These are phyloP conservation scores for Globisporangium takayamanum DNA, from an alignment of 352 stramenopile species.

Conservation along the genomic window DNA sequence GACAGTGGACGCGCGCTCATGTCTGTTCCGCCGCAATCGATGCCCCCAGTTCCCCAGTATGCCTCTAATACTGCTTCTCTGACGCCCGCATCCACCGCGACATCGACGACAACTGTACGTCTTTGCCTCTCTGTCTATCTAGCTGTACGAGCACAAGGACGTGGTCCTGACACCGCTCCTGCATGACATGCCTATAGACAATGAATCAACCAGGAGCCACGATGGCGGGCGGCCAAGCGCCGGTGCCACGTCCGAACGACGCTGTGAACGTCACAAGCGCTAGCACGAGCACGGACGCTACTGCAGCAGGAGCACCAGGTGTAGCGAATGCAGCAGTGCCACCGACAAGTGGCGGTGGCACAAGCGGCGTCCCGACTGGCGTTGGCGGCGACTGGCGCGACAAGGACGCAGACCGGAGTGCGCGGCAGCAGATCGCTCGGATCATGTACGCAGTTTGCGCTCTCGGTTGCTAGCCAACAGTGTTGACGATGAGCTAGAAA, in stretches of 20 bases:
- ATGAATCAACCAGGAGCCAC: conserved; percentile 6
- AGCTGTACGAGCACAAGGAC: neutral
- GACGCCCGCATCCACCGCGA: conserved; percentile 21
- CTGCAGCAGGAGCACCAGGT: conserved; percentile 2
- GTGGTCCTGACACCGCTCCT: too few species aligned
- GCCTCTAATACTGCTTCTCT: conserved; percentile 33
- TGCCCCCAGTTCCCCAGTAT: conserved; percentile 73
- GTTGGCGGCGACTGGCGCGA: conserved; percentile 65
- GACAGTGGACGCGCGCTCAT: conserved; percentile 24
- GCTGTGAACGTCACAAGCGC: conserved; percentile 12
- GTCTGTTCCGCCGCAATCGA: conserved; percentile 60
- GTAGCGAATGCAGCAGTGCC: neutral
- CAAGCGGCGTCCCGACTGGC: neutral
- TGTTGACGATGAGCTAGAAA: neutral
- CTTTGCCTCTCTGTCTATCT: neutral
- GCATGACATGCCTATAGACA: neutral
- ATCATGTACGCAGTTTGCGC: conserved; percentile 66
- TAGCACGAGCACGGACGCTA: conserved; percentile 3
- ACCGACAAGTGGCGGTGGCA: conserved; percentile 12
- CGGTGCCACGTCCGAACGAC: conserved; percentile 8
- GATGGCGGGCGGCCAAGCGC: conserved; percentile 1
- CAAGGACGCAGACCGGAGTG: conserved; percentile 75
- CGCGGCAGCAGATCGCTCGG: conserved; percentile 79
- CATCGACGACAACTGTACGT: conserved; percentile 16
- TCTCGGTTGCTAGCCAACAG: neutral